These are phyloP conservation scores for Antitrichia curtipendula DNA, from an alignment of 225 moss, liverwort and hornwort species.

Conservation along the genomic window DNA sequence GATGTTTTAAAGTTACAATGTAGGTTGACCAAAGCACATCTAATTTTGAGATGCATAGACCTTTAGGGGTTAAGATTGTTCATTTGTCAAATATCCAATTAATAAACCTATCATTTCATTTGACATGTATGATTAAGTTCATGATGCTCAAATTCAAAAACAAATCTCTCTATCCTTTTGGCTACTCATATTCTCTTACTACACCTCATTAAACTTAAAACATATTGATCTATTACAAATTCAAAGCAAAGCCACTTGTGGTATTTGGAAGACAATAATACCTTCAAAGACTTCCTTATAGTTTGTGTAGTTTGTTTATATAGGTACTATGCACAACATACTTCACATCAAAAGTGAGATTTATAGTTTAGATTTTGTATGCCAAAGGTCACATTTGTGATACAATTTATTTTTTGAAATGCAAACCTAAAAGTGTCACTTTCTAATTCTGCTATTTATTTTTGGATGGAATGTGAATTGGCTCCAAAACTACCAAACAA, in stretches of 20 bases:
- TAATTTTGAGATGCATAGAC: rapidly evolving
- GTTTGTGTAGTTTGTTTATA: background rate
- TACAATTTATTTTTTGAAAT: background rate
- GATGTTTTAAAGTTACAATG: background rate
- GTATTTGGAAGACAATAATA: background rate
- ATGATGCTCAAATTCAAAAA: background rate
- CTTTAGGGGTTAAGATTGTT: background rate
- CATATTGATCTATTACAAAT: too few species aligned
- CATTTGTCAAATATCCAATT: background rate
- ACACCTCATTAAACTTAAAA: background rate
- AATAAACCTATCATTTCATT: background rate
- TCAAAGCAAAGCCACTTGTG: background rate
- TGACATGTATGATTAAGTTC: background rate
- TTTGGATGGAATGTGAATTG: background rate
- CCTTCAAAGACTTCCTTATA: background rate
- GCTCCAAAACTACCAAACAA: background rate
- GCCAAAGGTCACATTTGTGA: background rate
- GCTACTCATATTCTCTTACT: too few species aligned
- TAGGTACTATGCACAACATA: background rate
- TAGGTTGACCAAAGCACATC: rapidly evolving
- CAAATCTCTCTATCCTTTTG: background rate
- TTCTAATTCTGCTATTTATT: background rate
- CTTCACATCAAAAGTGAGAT: background rate
- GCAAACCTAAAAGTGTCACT: background rate
- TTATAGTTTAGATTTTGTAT: background rate